These are phyloP conservation scores for Gossypium sturtianum DNA, from an alignment of 345 rosid genomes.

Conservation along the genomic window DNA sequence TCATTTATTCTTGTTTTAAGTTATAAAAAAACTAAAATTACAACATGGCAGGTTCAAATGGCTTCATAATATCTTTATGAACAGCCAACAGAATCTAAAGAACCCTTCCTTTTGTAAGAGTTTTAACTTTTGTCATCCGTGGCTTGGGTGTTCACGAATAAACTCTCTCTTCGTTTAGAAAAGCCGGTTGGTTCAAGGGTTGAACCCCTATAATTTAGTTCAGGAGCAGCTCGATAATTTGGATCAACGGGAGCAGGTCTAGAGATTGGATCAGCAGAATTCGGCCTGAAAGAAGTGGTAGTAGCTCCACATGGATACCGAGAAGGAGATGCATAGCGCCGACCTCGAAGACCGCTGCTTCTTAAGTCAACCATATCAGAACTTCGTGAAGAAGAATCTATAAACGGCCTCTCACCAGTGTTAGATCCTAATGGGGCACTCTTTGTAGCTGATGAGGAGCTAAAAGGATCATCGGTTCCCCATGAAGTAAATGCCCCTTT, in stretches of 20 bases:
- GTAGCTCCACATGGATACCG: slow-evolving; percentile 55
- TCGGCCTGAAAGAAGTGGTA: slow-evolving; percentile 53
- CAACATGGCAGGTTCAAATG: slow-evolving; percentile 24
- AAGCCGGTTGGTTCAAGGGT: slow-evolving; percentile 52
- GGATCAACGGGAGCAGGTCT: slow-evolving; percentile 53
- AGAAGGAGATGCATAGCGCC: slow-evolving; percentile 66
- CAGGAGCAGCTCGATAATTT: slow-evolving; percentile 49
- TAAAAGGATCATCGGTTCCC: slow-evolving; percentile 90
- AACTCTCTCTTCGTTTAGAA: slow-evolving; percentile 57
- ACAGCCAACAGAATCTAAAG: slow-evolving; percentile 7
- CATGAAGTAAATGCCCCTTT: slow-evolving; percentile 90
- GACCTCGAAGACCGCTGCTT: slow-evolving; percentile 39
- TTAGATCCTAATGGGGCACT: slow-evolving; percentile 41
- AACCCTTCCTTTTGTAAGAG: not conserved
- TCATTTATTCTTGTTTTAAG: slow-evolving; percentile 12
- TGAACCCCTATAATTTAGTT: slow-evolving; percentile 58
- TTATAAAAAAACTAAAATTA: slow-evolving; percentile 15
- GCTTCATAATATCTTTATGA: slow-evolving; percentile 12
- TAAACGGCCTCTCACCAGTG: slow-evolving; percentile 46
- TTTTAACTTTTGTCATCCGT: slow-evolving; percentile 47
- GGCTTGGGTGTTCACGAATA: slow-evolving; percentile 49
- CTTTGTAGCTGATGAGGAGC: slow-evolving; percentile 39
- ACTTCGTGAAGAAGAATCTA: slow-evolving; percentile 57
- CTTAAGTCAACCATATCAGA: slow-evolving; percentile 58
- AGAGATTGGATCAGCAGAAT: slow-evolving; percentile 41